Evolutionary conservation across 805 yeast genomes (phyloP), one percentile per base, ranked within the genome.

Genomic region (Tetrapisispora namnaoensis): DNA sequence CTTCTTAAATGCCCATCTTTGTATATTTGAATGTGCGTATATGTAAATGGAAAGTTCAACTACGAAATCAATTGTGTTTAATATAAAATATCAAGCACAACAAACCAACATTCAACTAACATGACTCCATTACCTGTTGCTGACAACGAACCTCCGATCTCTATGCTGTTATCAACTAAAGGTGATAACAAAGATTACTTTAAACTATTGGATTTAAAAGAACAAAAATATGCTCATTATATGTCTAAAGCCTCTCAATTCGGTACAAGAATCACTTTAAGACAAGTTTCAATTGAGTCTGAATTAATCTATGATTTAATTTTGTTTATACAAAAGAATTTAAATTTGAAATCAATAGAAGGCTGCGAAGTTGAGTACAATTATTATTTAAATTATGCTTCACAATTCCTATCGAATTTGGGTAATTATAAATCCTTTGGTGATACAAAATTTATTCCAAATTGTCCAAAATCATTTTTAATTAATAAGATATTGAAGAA

Each of bases 361-460:
- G 56, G 61, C 16, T 37, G 35, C 11, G 55, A 57, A 11, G 62
- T 72, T 18, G 62, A 72, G 10, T 68, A 67, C 14, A 70, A 69
- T 1, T 65, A 34, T 9, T 86, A 83, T 62, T 69, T 86, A 63
- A 86, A 83, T 60, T 87, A 78, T 63, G 83, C 82, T 30, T 83
- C 88, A 38, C 91, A 85, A 69, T 80, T 85, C 59, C 70, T 85
- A 52, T 71, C 82, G 37, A 85, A 85, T 65, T 71, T 82, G 63
- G 93, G 93, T 55, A 85, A 85, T 60, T 85, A 77, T 69, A 88
- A 83, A 68, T 83, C 93, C 1, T 88, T 88, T 64, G 96, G 96
- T 55, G 96, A 88, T 68, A 78, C 79, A 56, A 88, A 88, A 66
- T 88, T 88, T 60, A 74, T 88, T 53, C 96, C 96, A 38, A 69